These are phyloP conservation scores for Ustanciosporium gigantosporum DNA, from an alignment of 1,284 basidiomycete genomes.

Conservation along the genomic window DNA sequence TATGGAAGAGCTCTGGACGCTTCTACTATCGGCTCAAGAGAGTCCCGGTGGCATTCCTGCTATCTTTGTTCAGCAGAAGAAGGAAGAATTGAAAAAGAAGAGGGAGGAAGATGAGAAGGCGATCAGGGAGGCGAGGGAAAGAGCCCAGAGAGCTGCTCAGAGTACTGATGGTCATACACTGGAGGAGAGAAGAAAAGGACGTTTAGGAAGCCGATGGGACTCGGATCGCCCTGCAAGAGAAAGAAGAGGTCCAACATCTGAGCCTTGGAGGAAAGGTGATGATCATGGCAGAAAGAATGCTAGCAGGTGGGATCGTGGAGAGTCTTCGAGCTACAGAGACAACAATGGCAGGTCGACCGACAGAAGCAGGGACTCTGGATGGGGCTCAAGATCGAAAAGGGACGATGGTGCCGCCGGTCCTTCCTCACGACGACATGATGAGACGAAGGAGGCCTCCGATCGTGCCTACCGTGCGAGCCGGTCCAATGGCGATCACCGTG, in stretches of 20 bases:
- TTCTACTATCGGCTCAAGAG: conserved; percentile 85
- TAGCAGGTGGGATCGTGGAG: no score
- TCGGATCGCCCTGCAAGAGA: no score
- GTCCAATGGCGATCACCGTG: no score
- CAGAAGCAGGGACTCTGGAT: conserved; percentile 62
- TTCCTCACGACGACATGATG: no score
- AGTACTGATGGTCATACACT: conserved; percentile 60
- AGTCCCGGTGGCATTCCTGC: conserved; percentile 86
- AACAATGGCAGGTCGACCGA: conserved; percentile 62
- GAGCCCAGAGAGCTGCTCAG: conserved; percentile 33
- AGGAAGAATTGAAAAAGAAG: conserved; percentile 83
- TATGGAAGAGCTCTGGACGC: conserved; percentile 84
- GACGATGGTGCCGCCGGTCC: no score
- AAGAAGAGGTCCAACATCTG: no score
- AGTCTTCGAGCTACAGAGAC: conserved; percentile 1
- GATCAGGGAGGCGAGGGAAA: conserved; percentile 67
- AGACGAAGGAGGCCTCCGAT: not conserved
- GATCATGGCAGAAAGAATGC: no score
- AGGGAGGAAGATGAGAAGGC: conserved; percentile 71
- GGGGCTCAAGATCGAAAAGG: no score
- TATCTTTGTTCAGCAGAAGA: conserved; percentile 94
- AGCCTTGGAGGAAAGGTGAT: no score
- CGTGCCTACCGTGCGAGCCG: not conserved
- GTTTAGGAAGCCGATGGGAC: no score
- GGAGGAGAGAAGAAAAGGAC: conserved; percentile 63